Base-by-base conservation (phyloP, 129 eudicot genomes). In the Heracleum sosnowskyi region DNA sequence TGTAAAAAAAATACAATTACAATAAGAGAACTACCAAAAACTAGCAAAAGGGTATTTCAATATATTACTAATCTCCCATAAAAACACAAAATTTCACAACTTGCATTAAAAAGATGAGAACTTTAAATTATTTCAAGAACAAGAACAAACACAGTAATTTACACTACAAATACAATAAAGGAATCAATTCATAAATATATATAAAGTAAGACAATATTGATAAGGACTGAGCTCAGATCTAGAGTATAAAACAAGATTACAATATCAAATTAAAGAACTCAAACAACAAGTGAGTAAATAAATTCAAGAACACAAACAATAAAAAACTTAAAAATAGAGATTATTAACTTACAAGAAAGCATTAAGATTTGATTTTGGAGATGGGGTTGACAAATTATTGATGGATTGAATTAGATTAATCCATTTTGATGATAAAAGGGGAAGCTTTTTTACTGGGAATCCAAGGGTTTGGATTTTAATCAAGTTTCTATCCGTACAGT, bases 281-380 rank as follows among this genome's bases (percentile, higher is more conserved):
- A 73, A 60, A 26, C 46, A 24, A 72, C 31, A 9, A 80, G 71
- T 29, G 68, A 60, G 68, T 76, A 74, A 17, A 36, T 41, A 79
- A 66, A 73, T 64, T 81, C 74, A 81, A 82, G 28, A 57, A 73
- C 77, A 60, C 74, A 79, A 57, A 33, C 49, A 29, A 18, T 40
- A 62, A 41, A 73, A 73, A 66, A 66, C 39, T 66, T 26, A 15
- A 40, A 39, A 10, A 60, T 39, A n/a, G 35, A 11, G 45, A 26
- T 1, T 26, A 37, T 62, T 60, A 68, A 60, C 79, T 76, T n/a
- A 37, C 60, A 60, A 5, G 51, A 41, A 36, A 60, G 55, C 73
- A 63, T 39, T 15, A 63, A 83, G 82, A 79, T 82, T 79, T 74
- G 82, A 82, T 79, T 82, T 77, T 83, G 42, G 79, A 81, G 73